A percentile compares a stretch with the other conserved stretches of the same genome.
phyloP scores from a whole-genome alignment of 306 rosid genomes.

The Hippophae tibetana region DNA sequence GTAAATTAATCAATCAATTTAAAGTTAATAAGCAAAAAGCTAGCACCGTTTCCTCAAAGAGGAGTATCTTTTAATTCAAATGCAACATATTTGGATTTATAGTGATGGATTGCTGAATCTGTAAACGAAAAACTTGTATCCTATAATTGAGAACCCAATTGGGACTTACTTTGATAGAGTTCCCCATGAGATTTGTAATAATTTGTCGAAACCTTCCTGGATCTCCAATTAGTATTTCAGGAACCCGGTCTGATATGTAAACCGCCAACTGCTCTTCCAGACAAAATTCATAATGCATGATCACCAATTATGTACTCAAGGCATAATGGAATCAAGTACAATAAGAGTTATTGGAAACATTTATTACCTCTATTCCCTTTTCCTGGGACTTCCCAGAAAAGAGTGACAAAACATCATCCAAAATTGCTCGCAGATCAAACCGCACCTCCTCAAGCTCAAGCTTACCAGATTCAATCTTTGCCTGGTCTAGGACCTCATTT shows the following conservation, averaged over 20 bases:
- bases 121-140: background rate
- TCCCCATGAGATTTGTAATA: constrained; percentile 78
- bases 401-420: constrained; percentile 84
- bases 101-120: background rate
- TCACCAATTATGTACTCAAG: no score
- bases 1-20: constrained; percentile 29
- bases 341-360: constrained; percentile 9
- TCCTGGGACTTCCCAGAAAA: constrained; percentile 92
- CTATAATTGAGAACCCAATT: background rate
- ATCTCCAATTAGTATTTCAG: constrained; percentile 71
- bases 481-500: constrained; percentile 93
- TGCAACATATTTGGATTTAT: background rate
- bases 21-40: background rate
- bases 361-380: constrained; percentile 87
- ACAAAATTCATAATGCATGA: constrained; percentile 22
- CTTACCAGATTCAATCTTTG: constrained; percentile 94
- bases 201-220: constrained; percentile 87
- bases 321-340: no score
- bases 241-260: constrained; percentile 73
- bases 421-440: constrained; percentile 62
- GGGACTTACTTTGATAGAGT: constrained; percentile 65
- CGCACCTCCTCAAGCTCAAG: constrained; percentile 85
- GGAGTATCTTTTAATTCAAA: background rate
- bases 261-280: constrained; percentile 57
- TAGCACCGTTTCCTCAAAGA: constrained; percentile 1